These are phyloP conservation scores for Xanthoparmelia taractica DNA, from an alignment of 495 filamentous ascomycete species.

Conservation along the genomic window DNA sequence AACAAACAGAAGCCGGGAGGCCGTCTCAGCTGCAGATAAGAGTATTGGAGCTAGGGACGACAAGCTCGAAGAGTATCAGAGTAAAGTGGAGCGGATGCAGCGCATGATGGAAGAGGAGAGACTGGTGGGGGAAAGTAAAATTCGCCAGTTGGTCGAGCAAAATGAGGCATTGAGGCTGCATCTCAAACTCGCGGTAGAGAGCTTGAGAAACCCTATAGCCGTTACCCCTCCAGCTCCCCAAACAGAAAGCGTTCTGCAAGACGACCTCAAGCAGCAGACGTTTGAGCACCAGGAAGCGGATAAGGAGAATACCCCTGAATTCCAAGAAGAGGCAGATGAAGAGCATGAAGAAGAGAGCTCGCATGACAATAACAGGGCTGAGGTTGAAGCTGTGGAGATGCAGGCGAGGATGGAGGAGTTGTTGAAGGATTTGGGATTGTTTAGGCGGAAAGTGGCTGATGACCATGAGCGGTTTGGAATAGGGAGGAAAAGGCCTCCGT, in stretches of 20 bases:
- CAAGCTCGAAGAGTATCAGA: constrained; percentile 87
- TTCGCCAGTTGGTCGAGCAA: constrained; percentile 73
- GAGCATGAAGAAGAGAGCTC: constrained; percentile 35
- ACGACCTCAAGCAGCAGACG: constrained; percentile 15
- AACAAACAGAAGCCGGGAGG: constrained; percentile 16
- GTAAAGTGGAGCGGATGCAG: constrained; percentile 73
- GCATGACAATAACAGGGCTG: constrained; percentile 36
- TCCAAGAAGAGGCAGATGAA: constrained; percentile 37
- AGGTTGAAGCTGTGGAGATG: constrained; percentile 38
- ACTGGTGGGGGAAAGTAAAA: constrained; percentile 84
- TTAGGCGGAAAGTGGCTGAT: constrained; percentile 74
- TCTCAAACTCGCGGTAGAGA: constrained; percentile 76
- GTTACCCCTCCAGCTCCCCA: constrained; percentile 33
- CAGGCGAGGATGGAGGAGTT: constrained; percentile 38
- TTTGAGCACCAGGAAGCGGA: constrained; percentile 14
- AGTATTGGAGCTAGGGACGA: constrained; percentile 54
- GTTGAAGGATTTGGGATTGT: constrained; percentile 55
- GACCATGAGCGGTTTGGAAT: constrained; percentile 56
- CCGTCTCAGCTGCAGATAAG: constrained; percentile 36
- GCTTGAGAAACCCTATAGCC: constrained; percentile 80
- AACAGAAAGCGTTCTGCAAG: constrained; percentile 14
- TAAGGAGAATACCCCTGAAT: constrained; percentile 27
- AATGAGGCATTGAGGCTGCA: constrained; percentile 84
- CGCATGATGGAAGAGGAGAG: constrained; percentile 87
- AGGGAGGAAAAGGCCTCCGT: constrained; percentile 20